Evolutionary conservation across 805 yeast genomes (phyloP), one percentile per base, ranked within the genome.

Genomic region (Saccharomycopsis capsularis): DNA sequence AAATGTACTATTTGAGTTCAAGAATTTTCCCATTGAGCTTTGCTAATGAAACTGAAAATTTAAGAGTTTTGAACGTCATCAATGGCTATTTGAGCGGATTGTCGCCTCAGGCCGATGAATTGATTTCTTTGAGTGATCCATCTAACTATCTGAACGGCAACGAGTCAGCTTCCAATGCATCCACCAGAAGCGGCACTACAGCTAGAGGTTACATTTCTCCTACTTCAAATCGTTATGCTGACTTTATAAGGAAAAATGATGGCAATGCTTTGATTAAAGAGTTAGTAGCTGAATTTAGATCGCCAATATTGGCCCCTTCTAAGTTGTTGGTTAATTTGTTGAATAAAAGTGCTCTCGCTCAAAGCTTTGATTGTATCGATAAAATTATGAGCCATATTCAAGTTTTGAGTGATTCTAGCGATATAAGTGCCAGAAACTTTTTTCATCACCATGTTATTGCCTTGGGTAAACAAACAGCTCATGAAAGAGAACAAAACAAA

Each of bases 381-480:
- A 63, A 58, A n/a, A 59, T 84, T 34, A 66, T 83, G 45, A 70
- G 67, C 23, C 66, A 69, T 15, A 70, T 80, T 38, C 76, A 77
- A 6, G 69, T 73, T 11, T 63, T 82, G 22, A 69, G 75, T 41
- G 93, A 86, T 56, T 70, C 80, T 0, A 67, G 79, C 5, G 96
- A 89, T 58, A 78, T 90, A 40, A 80, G 83, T 48, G 86, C 86
- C 16, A 74, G 96, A 56, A 90, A 85, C 61, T 82, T 90, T 59
- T 76, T 90, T 58, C 98, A 90, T 62, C 87, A 86, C 55, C 84
- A 82, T 58, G 79, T 90, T 22, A 81, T 90, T 48, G 76, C 84
- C 6, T 71, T 85, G 49, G 96, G 95, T 3, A 81, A 87, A 58
- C 78, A 78, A 46, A 22, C 37, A 7, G 49, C 42, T 19, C 46